A percentile compares a stretch with the other conserved stretches of the same genome.
These are phyloP conservation scores for Leishmania gerbilli DNA, from an alignment of 208 protist species.

Conservation along the genomic window DNA sequence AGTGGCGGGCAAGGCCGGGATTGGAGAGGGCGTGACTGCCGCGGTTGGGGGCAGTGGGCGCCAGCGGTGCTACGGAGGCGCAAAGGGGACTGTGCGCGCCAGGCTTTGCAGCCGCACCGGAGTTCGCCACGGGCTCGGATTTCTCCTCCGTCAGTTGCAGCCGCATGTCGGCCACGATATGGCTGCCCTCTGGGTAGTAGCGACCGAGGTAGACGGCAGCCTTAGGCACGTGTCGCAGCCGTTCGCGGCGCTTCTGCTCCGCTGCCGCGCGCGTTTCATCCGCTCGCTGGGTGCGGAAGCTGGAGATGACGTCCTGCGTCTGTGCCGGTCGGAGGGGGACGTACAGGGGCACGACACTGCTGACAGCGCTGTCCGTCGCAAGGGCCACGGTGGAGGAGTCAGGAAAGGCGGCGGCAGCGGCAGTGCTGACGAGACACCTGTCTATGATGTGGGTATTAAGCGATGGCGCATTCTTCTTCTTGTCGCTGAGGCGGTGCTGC, in stretches of 20 bases:
- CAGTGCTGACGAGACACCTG: conserved; percentile 6
- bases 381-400: not conserved
- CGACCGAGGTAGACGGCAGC: conserved; percentile 21
- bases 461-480: not conserved
- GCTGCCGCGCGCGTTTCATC: conserved; percentile 13
- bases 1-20: not conserved
- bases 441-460: not conserved
- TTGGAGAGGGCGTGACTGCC: not conserved
- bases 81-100: not conserved
- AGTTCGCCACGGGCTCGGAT: not conserved
- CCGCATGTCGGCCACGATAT: conserved; percentile 13
- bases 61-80: not conserved
- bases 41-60: too few relatives aligned
- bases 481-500: not conserved
- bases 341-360: conserved; percentile 4
- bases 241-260: conserved; percentile 18
- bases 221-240: conserved; percentile 18
- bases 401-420: not conserved
- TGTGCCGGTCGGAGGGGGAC: conserved; percentile 20
- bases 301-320: conserved; percentile 16
- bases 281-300: conserved; percentile 18
- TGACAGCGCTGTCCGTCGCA: not conserved
- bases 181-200: conserved; percentile 24
- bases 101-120: not conserved
- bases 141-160: not conserved